Conservation (phyloP, 2,329 filamentous ascomycete species). For the Didymella pomorum region DNA sequence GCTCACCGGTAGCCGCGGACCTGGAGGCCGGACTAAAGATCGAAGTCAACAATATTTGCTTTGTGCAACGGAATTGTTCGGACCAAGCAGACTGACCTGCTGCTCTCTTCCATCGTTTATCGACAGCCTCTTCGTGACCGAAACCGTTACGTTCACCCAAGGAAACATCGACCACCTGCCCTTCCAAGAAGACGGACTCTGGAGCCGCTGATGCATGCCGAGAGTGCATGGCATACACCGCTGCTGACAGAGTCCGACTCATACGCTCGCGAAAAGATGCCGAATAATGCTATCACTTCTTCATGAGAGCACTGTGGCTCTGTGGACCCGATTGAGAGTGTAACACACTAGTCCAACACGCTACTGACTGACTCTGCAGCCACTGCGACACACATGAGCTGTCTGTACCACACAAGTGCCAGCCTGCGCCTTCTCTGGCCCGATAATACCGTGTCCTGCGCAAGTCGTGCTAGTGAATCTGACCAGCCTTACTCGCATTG, state of each 20-base stretch:
- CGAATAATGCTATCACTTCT: neutral
- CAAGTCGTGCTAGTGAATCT: neutral
- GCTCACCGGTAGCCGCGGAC: neutral
- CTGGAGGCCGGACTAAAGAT: too few relatives aligned
- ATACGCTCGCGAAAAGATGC: neutral
- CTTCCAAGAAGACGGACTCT: neutral
- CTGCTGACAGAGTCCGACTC: neutral
- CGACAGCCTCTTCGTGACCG: neutral
- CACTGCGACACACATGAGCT: conserved; percentile 13
- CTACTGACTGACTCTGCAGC: conserved; percentile 5
- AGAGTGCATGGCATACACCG: neutral
- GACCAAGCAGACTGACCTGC: neutral
- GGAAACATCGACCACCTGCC: neutral
- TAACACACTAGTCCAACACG: neutral
- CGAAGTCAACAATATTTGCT: neutral
- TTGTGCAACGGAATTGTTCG: neutral
- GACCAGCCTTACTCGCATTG: neutral
- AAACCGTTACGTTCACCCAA: too few relatives aligned
- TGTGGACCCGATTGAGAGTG: conserved; percentile 2
- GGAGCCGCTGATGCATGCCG: neutral
- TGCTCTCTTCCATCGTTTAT: neutral
- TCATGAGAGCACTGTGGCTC: conserved; percentile 3
- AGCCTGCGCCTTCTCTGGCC: neutral
- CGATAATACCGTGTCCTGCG: neutral
- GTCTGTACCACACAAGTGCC: conserved; percentile 1